These are phyloP conservation scores for Asterochloris erici DNA, from an alignment of 139 green algal species.

Conservation along the genomic window DNA sequence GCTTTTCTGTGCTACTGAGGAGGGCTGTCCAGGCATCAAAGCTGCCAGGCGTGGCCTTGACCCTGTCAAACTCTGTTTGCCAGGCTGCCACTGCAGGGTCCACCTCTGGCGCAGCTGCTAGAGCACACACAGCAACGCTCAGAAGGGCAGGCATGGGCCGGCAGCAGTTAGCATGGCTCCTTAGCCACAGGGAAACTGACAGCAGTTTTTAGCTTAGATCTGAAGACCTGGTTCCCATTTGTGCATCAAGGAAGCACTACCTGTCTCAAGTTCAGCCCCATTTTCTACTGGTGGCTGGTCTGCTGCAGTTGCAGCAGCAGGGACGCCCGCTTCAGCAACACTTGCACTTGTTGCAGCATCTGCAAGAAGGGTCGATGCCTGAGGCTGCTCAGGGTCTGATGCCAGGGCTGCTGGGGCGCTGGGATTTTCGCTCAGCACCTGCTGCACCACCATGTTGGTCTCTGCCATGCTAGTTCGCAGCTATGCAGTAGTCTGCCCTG, in stretches of 20 bases:
- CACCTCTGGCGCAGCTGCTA: neutral
- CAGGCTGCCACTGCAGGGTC: constrained; percentile 16
- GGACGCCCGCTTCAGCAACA: neutral
- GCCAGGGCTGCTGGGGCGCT: neutral
- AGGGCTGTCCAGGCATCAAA: constrained; percentile 70
- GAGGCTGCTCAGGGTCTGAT: neutral
- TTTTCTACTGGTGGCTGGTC: neutral
- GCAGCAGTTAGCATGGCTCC: too few species aligned
- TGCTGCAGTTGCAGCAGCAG: neutral
- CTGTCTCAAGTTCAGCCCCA: neutral
- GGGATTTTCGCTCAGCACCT: neutral
- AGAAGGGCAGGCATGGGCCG: too few species aligned
- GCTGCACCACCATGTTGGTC: too few species aligned
- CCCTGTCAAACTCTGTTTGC: constrained; percentile 19
- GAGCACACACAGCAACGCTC: neutral
- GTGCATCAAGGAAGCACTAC: neutral
- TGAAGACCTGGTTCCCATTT: too few species aligned
- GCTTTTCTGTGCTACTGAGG: constrained; percentile 55
- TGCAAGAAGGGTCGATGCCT: neutral
- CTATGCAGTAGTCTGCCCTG: too few species aligned
- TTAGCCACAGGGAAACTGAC: too few species aligned
- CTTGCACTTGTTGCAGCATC: neutral
- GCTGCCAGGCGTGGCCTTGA: constrained; percentile 55
- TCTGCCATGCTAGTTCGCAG: too few species aligned
- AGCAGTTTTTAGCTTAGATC: too few species aligned